Base-by-base conservation (phyloP, 2,329 filamentous ascomycete species). In the Volutella citrinella region DNA sequence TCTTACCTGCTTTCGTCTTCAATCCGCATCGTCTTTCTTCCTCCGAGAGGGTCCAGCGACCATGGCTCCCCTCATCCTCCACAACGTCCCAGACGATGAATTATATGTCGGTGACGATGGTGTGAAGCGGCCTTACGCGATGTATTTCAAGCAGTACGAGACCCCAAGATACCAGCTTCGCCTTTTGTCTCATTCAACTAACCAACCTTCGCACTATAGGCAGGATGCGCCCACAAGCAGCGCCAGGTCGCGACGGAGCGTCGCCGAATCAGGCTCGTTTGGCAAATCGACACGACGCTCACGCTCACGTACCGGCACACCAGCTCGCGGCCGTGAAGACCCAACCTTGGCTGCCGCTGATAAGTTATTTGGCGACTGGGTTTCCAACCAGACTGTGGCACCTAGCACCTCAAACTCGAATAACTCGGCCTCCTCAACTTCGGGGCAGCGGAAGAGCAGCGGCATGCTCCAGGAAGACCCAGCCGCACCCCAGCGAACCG, bases 21-120 rank as follows among this genome's bases (percentile, higher is more conserved):
- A 21, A 21, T 19, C 20, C 36, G 26, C 27, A 34, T 33, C 20
- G 16, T 26, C 25, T 19, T n/a, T 33, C 32, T 34, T 27, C 19
- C 25, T 27, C 27, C 22, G 19, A 32, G 14, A 27, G 30, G 22
- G 10, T 27, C 20, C 30, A 17, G 41, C 28, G 36, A 44, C 40
- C 45, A 82, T 82, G 78, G 72, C 78, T 37, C 80, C 80, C 47
- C 65, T 83, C 38, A 82, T 83, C 52, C 65, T 84, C 20, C 80
- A 84, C 55, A 82, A 82, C 55, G 80, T 83, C 44, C 78, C 79
- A 36, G 79, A 83, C 46, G 79, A 83, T 31, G 80, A 83, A 55
- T 74, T 79, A 30, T 83, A 82, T 55, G 63, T 78, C 6, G 80
- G 80, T 37, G 76, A 81, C 33, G 80, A 83, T 60, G 80, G 80